Percentiles rank a stretch among this genome's conserved stretches.
These are phyloP conservation scores for Diplodia scrobiculata DNA, from an alignment of 2,329 filamentous ascomycete genomes.

Conservation along the genomic window DNA sequence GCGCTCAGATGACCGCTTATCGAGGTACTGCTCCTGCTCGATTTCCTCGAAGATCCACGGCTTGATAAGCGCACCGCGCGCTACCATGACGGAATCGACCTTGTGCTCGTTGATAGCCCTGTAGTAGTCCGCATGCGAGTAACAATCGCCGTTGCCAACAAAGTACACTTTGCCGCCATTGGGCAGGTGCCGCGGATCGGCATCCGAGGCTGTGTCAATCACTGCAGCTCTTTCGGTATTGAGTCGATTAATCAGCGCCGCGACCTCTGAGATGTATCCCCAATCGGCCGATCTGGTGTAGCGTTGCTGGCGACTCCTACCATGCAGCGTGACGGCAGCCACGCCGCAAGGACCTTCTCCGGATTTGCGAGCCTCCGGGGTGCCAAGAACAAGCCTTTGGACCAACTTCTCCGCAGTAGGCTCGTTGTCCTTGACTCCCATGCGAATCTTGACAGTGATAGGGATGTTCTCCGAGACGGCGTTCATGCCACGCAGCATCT, in stretches of 20 bases:
- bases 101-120: constrained; percentile 72
- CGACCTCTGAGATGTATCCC: constrained; percentile 89
- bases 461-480: constrained; percentile 85
- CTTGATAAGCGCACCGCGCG: constrained; percentile 93
- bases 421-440: constrained; percentile 77
- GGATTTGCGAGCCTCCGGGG: constrained; percentile 66
- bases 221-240: constrained; percentile 67
- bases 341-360: constrained; percentile 76
- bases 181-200: constrained; percentile 72
- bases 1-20: constrained; percentile 88
- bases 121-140: constrained; percentile 86
- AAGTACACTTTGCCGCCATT: constrained; percentile 77
- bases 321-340: constrained; percentile 94
- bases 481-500: constrained; percentile 96
- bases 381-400: constrained; percentile 79
- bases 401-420: constrained; percentile 81
- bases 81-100: constrained; percentile 95
- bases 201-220: constrained; percentile 75
- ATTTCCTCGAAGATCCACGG: constrained; percentile 99
- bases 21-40: constrained; percentile 83
- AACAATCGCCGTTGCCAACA: constrained; percentile 94
- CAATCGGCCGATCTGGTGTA: constrained; percentile 94
- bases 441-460: constrained; percentile 92
- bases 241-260: constrained; percentile 78
- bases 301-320: constrained; percentile 87